A percentile compares a stretch with the other conserved stretches of the same genome.
Evolutionary conservation across 2,329 filamentous ascomycete genomes (phyloP).

Genomic region (Claviceps pusilla): DNA sequence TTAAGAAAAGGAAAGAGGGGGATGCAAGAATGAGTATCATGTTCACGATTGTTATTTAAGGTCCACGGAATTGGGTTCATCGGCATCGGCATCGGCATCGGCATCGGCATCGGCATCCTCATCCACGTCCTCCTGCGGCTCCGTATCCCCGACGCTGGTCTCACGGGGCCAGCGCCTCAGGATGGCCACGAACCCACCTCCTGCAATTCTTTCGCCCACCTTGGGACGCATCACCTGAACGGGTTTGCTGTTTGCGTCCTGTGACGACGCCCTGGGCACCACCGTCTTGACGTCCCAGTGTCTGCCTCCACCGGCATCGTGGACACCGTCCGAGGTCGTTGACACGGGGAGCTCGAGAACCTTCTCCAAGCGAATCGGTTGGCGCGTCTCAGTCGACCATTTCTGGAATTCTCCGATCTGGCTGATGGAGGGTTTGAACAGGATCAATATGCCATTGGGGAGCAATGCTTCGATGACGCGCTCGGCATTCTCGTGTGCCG

Average conservation of each 20-base stretch:
- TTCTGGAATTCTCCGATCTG: conserved; percentile 51
- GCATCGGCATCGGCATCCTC: background rate
- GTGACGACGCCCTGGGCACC: conserved; percentile 11
- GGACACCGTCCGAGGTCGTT: conserved; percentile 25
- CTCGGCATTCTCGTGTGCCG: conserved; percentile 33
- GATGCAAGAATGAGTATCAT: background rate
- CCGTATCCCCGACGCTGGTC: conserved; percentile 1
- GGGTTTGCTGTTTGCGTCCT: conserved; percentile 9
- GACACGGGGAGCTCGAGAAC: conserved; percentile 41
- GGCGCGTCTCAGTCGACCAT: conserved; percentile 32
- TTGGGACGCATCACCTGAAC: conserved; percentile 28
- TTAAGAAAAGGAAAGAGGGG: too few species aligned
- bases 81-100: background rate
- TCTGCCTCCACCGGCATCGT: conserved; percentile 35
- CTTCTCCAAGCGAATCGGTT: conserved; percentile 41
- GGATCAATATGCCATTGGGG: conserved; percentile 47
- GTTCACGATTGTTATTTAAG: background rate
- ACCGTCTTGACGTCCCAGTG: conserved; percentile 49
- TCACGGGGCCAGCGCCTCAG: conserved; percentile 19
- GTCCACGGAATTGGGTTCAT: background rate
- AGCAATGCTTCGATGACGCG: conserved; percentile 43
- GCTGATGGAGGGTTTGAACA: conserved; percentile 66
- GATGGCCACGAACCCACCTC: conserved; percentile 27
- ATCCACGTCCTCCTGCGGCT: background rate
- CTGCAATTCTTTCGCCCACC: conserved; percentile 24